These are phyloP conservation scores for Alternaria dauci DNA, from an alignment of 2,329 filamentous ascomycete genomes.

Conservation along the genomic window DNA sequence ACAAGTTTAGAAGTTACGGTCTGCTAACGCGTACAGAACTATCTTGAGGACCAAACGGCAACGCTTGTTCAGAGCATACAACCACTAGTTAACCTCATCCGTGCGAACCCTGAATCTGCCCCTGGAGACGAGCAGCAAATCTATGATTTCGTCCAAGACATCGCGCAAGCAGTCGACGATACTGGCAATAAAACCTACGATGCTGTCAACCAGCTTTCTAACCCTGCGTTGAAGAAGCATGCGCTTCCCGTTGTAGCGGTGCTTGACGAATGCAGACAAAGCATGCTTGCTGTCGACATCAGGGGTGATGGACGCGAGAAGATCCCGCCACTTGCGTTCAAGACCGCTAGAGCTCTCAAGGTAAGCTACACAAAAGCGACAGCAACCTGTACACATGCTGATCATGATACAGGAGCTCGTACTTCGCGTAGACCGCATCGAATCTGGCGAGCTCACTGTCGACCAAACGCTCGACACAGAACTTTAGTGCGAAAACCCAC, in stretches of 20 bases:
- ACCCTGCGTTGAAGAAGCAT: constrained; percentile 61
- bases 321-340: constrained; percentile 84
- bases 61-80: constrained; percentile 82
- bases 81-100: constrained; percentile 76
- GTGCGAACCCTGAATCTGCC: constrained; percentile 49
- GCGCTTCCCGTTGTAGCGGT: constrained; percentile 62
- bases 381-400: constrained; percentile 17
- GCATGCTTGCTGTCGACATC: constrained; percentile 69
- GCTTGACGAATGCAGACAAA: constrained; percentile 69
- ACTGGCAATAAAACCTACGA: constrained; percentile 71
- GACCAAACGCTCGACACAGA: constrained; percentile 46
- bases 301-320: constrained; percentile 68
- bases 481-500: constrained; percentile 27
- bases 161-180: constrained; percentile 73
- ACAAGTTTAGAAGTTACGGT: constrained; percentile 11
- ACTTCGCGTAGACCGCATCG: constrained; percentile 53
- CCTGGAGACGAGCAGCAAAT: constrained; percentile 59
- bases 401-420: constrained; percentile 48
- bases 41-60: constrained; percentile 84
- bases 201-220: constrained; percentile 57
- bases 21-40: constrained; percentile 62
- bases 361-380: constrained; percentile 42
- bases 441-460: constrained; percentile 49
- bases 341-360: constrained; percentile 83
- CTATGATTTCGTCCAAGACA: constrained; percentile 72